These are phyloP conservation scores for Aspergillus terreus DNA, from an alignment of 2,329 filamentous ascomycete species.

Conservation along the genomic window DNA sequence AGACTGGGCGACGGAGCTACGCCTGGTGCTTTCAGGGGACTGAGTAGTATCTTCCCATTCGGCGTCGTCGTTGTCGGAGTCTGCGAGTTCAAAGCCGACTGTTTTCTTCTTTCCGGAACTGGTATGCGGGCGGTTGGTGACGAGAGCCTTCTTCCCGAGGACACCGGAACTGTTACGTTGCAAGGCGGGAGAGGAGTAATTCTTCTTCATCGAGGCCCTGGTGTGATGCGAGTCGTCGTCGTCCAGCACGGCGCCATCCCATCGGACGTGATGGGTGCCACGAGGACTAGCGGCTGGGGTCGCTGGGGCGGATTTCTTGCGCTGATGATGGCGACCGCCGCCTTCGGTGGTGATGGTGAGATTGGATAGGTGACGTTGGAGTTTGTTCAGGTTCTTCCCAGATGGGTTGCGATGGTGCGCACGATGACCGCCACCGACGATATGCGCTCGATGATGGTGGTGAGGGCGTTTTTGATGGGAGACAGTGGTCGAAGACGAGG, in stretches of 20 bases:
- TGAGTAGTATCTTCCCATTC: slow-evolving; percentile 49
- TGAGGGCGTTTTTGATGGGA: slow-evolving; percentile 32
- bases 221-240: slow-evolving; percentile 21
- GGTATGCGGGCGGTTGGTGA: slow-evolving; percentile 30
- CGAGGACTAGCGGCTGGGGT: slow-evolving; percentile 43
- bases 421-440: slow-evolving; percentile 39
- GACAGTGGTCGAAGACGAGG: slow-evolving; percentile 12
- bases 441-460: slow-evolving; percentile 39
- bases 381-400: slow-evolving; percentile 43
- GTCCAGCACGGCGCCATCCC: slow-evolving; percentile 37
- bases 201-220: slow-evolving; percentile 41
- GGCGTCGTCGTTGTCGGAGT: slow-evolving; percentile 42
- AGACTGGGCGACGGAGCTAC: slow-evolving; percentile 40
- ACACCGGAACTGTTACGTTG: slow-evolving; percentile 36
- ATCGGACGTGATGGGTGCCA: slow-evolving; percentile 34
- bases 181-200: slow-evolving; percentile 42
- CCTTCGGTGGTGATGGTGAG: slow-evolving; percentile 26
- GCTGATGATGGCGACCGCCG: slow-evolving; percentile 38
- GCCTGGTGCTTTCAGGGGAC: slow-evolving; percentile 45
- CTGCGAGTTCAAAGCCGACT: slow-evolving; percentile 46
- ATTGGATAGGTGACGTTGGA: slow-evolving; percentile 32
- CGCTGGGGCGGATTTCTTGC: slow-evolving; percentile 44
- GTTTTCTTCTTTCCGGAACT: slow-evolving; percentile 42
- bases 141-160: slow-evolving; percentile 37
- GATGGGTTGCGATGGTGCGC: slow-evolving; percentile 42